Evolutionary conservation across 2,329 filamentous ascomycete genomes (phyloP).

Genomic region (Fusarium multiceps): DNA sequence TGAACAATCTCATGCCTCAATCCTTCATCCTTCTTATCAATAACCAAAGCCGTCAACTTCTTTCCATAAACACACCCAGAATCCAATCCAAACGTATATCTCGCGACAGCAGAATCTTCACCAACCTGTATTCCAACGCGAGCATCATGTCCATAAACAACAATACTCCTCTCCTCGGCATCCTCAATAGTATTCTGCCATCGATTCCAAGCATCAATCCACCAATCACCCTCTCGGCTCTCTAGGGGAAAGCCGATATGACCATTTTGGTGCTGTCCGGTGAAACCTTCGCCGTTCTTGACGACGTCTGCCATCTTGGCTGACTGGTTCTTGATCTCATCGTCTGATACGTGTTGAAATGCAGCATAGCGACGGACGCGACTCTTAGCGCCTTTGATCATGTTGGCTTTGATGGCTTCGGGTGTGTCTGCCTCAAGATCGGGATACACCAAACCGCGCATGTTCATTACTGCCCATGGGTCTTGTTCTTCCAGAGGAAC

Average conservation of each 20-base stretch:
- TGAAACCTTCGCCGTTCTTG: slow-evolving; percentile 4
- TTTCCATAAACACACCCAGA: slow-evolving; percentile 78
- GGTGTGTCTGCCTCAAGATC: background rate
- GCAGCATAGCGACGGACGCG: slow-evolving; percentile 20
- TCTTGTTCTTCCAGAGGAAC: slow-evolving; percentile 75
- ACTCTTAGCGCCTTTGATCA: slow-evolving; percentile 31
- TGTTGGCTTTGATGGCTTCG: slow-evolving; percentile 9
- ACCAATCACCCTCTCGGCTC: slow-evolving; percentile 26
- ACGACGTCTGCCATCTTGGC: background rate
- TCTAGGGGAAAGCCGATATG: slow-evolving; percentile 21
- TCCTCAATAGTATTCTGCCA: slow-evolving; percentile 24
- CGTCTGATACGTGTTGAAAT: background rate
- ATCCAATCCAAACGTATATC: slow-evolving; percentile 84
- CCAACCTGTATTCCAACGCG: slow-evolving; percentile 68
- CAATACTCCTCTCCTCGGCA: slow-evolving; percentile 61
- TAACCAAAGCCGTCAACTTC: slow-evolving; percentile 30
- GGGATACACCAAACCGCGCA: slow-evolving; percentile 77
- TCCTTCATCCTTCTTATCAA: background rate
- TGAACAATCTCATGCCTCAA: slow-evolving; percentile 30
- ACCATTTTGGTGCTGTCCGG: background rate
- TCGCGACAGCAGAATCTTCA: slow-evolving; percentile 19
- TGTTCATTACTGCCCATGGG: slow-evolving; percentile 84
- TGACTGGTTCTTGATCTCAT: slow-evolving; percentile 1
- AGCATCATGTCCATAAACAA: slow-evolving; percentile 87
- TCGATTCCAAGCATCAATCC: slow-evolving; percentile 37